phyloP scores from a whole-genome alignment of 202 grass and related monocot genomes.

The Setaria viridis region DNA sequence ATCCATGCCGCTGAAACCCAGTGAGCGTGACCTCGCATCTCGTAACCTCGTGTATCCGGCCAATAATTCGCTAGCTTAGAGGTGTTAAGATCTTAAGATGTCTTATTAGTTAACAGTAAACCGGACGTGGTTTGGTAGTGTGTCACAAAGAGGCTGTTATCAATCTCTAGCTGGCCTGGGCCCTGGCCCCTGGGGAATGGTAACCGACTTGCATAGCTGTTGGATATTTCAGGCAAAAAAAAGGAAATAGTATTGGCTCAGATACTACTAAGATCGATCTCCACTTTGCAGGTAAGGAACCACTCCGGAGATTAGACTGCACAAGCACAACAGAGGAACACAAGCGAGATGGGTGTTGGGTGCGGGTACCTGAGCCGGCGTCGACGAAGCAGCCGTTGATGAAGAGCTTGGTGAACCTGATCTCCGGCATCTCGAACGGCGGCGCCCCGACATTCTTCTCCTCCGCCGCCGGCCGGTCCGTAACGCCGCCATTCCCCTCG shows the following conservation, averaged over 20 bases:
- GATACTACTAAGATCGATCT: no score
- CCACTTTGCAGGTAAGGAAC: neutral
- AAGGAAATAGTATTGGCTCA: no score
- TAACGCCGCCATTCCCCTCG: neutral
- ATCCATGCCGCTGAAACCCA: neutral
- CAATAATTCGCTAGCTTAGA: neutral
- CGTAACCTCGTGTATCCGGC: neutral
- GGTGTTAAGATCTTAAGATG: no score
- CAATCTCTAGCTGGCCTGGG: neutral
- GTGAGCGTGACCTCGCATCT: neutral
- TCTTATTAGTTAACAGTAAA: neutral
- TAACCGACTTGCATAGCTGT: no score
- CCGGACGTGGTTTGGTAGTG: neutral
- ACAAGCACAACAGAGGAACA: neutral
- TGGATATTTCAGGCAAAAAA: no score
- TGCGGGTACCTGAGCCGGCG: slow-evolving; percentile 55
- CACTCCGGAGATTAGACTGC: neutral
- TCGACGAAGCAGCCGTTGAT: slow-evolving; percentile 75
- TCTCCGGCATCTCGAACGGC: slow-evolving; percentile 54
- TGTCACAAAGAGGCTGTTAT: neutral
- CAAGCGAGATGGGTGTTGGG: neutral
- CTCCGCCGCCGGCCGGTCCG: neutral
- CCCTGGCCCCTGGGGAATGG: no score
- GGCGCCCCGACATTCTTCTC: neutral
- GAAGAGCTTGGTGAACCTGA: slow-evolving; percentile 86